These are phyloP conservation scores for Phytophthora pini DNA, from an alignment of 352 stramenopile genomes.

Conservation along the genomic window DNA sequence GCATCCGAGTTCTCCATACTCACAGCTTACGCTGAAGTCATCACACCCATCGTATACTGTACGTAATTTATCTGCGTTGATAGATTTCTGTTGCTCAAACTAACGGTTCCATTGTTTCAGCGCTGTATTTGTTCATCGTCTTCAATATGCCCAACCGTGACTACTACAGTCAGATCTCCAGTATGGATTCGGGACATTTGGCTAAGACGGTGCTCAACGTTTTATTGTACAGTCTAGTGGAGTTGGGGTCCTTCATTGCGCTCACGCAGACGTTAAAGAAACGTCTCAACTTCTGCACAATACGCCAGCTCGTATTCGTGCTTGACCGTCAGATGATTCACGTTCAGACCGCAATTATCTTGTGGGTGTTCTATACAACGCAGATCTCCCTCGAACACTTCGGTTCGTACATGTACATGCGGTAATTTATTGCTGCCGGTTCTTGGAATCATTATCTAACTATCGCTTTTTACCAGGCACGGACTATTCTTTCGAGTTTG, in stretches of 20 bases:
- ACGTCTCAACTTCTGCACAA: conserved; percentile 13
- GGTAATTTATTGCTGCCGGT: no score
- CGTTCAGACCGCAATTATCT: conserved; percentile 18
- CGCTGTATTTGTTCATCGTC: conserved; percentile 31
- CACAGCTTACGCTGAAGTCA: conserved; percentile 29
- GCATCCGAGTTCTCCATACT: conserved; percentile 41
- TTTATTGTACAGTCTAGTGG: conserved; percentile 15
- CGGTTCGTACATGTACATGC: conserved; percentile 6
- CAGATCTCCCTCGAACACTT: conserved; percentile 32
- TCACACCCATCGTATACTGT: conserved; percentile 23
- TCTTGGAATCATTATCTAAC: background rate
- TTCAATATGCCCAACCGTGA: conserved; percentile 34
- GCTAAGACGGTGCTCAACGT: conserved; percentile 16
- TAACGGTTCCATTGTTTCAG: background rate
- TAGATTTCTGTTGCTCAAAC: background rate
- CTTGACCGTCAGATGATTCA: conserved; percentile 22
- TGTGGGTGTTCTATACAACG: conserved; percentile 40
- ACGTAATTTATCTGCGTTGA: background rate
- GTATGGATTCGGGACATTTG: conserved; percentile 11
- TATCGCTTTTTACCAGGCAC: conserved; percentile 1
- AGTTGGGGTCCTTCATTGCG: conserved; percentile 3
- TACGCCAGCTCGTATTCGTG: conserved; percentile 23
- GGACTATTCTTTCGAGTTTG: conserved; percentile 2
- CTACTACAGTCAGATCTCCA: conserved; percentile 35
- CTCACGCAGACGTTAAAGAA: conserved; percentile 15